A percentile compares a stretch with the other conserved stretches of the same genome.
Conservation (phyloP, 2,329 filamentous ascomycete genomes). For the Verticillium isaacii region DNA sequence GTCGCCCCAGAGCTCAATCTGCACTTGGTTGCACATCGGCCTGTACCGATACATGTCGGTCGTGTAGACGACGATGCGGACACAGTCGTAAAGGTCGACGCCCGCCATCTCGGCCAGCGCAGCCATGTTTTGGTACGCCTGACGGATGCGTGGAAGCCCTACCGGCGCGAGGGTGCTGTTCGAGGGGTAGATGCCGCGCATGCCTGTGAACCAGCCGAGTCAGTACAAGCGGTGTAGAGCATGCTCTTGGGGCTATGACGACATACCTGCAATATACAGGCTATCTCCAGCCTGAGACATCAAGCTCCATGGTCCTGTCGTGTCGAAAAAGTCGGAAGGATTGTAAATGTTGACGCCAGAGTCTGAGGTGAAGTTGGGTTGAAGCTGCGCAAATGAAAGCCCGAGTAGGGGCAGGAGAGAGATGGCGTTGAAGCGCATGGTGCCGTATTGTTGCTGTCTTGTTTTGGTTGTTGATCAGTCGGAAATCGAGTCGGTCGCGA, state of each 20-base stretch:
- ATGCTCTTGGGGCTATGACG: neutral
- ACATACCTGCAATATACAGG: conserved; percentile 22
- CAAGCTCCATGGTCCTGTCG: conserved; percentile 22
- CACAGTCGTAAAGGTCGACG: conserved; percentile 15
- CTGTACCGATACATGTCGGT: conserved; percentile 28
- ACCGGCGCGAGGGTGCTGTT: conserved; percentile 23
- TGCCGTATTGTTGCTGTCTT: neutral
- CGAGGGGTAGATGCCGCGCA: conserved; percentile 24
- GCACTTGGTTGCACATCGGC: conserved; percentile 24
- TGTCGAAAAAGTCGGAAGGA: conserved; percentile 18
- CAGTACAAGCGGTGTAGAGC: neutral
- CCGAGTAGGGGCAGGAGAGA: neutral
- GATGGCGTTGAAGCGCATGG: conserved; percentile 1
- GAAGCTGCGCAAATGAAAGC: neutral
- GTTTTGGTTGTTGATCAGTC: neutral
- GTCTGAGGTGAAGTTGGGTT: conserved; percentile 21
- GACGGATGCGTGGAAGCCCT: conserved; percentile 21
- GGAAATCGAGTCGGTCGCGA: neutral
- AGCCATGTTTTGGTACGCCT: conserved; percentile 25
- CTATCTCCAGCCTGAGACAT: conserved; percentile 22
- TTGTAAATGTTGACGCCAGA: conserved; percentile 22
- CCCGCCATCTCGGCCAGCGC: conserved; percentile 22
- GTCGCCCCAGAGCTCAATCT: conserved; percentile 23
- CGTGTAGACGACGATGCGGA: conserved; percentile 22
- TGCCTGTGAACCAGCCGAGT: conserved; percentile 13